Evolutionary conservation across 768 basidiomycete genomes (phyloP).

Genomic region (Tulasnella calospora): DNA sequence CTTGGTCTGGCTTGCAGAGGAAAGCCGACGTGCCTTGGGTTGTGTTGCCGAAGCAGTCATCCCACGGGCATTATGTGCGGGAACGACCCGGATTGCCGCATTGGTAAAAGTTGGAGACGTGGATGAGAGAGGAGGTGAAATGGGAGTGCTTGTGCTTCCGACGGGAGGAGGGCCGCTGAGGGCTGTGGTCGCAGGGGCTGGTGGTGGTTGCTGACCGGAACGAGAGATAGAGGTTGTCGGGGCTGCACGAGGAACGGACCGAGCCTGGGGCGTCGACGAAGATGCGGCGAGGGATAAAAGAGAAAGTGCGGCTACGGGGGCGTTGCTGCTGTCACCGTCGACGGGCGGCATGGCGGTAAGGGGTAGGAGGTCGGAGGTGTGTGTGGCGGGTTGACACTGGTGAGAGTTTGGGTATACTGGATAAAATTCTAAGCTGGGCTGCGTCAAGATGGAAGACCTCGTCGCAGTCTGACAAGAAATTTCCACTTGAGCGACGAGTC

Average conservation of each 20-base stretch:
- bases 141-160: not conserved
- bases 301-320: conserved; percentile 17
- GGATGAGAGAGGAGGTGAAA: not conserved
- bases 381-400: not conserved
- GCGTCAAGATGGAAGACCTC: not conserved
- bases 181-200: conserved; percentile 6
- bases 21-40: conserved; percentile 60
- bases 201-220: not conserved
- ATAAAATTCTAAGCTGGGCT: not conserved
- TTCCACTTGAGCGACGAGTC: conserved; percentile 9
- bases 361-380: not conserved
- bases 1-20: conserved; percentile 64
- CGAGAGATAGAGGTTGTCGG: conserved; percentile 25
- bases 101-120: conserved; percentile 3
- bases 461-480: conserved; percentile 1
- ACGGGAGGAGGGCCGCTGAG: not conserved
- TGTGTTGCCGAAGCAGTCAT: conserved; percentile 6
- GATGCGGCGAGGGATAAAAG: conserved; percentile 22
- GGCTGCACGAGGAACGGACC: conserved; percentile 25
- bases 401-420: not conserved
- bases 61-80: conserved; percentile 12
- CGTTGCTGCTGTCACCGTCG: conserved; percentile 15
- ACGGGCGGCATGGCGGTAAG: conserved; percentile 4
- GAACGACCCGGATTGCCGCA: not conserved
- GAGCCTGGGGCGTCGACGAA: conserved; percentile 4